Percentiles rank a stretch among this genome's conserved stretches.
Evolutionary conservation across 305 asterid genomes (phyloP).

Genomic region (Fraxinus platypoda): DNA sequence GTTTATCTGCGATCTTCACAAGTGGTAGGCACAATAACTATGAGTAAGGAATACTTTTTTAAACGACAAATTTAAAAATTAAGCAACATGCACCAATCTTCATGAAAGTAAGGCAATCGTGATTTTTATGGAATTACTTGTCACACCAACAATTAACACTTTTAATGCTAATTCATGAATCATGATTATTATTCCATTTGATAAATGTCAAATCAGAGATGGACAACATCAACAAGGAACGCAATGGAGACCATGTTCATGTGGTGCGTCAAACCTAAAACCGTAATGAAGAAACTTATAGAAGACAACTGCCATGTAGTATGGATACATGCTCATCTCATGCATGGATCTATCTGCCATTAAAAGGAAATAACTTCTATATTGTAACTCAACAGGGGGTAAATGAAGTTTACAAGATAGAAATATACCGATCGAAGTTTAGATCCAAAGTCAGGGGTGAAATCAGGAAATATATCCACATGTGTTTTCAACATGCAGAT

Average conservation of each 20-base stretch:
- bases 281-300: neutral
- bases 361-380: neutral
- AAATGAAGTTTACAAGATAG: constrained; percentile 19
- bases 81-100: constrained; percentile 11
- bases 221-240: neutral
- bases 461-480: constrained; percentile 93
- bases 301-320: neutral
- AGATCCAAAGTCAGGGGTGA: constrained; percentile 85
- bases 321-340: neutral
- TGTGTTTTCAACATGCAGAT: constrained; percentile 96
- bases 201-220: neutral
- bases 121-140: neutral
- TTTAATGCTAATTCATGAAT: neutral
- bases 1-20: constrained; percentile 90
- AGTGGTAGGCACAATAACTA: constrained; percentile 25
- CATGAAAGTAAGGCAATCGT: constrained; percentile 2
- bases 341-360: constrained; percentile 5
- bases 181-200: neutral
- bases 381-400: neutral
- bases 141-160: neutral
- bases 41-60: neutral
- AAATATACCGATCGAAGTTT: constrained; percentile 77
- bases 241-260: neutral
- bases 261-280: neutral
- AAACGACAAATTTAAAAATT: neutral